These are phyloP conservation scores for Ceratocystis destructans DNA, from an alignment of 2,329 filamentous ascomycete species.

Conservation along the genomic window DNA sequence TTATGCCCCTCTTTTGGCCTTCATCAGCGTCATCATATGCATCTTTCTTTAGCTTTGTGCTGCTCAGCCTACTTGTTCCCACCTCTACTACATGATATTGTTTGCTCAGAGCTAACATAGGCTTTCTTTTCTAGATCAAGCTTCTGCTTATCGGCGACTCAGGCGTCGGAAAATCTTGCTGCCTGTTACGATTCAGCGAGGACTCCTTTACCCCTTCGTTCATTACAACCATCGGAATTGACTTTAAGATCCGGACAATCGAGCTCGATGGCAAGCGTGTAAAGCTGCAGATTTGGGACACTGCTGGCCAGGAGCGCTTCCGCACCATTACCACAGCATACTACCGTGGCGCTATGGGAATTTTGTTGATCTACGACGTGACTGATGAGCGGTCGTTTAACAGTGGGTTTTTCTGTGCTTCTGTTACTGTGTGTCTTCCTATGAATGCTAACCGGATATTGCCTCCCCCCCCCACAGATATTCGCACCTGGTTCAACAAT, in stretches of 20 bases:
- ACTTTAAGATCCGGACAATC: constrained; percentile 99
- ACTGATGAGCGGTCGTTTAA: constrained; percentile 93
- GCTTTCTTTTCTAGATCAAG: constrained; percentile 57
- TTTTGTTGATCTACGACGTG: constrained; percentile 94
- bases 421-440: constrained; percentile 13
- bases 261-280: constrained; percentile 97
- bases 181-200: constrained; percentile 89
- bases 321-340: constrained; percentile 97
- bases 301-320: constrained; percentile 94
- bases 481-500: constrained; percentile 98
- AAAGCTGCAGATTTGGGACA: constrained; percentile 99
- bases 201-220: constrained; percentile 96
- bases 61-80: neutral
- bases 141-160: constrained; percentile 93
- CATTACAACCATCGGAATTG: constrained; percentile 98
- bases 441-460: constrained; percentile 7
- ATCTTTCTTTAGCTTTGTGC: neutral
- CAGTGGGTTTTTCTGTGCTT: constrained; percentile 44
- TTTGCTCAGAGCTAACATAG: too few relatives aligned
- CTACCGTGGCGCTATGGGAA: constrained; percentile 97
- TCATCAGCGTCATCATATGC: neutral
- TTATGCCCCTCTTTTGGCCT: neutral
- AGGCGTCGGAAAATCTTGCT: constrained; percentile 94
- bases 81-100: neutral
- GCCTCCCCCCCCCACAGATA: constrained; percentile 47